phyloP scores from a whole-genome alignment of 2,329 filamentous ascomycete species.

The Ophiostoma fasciatum region DNA sequence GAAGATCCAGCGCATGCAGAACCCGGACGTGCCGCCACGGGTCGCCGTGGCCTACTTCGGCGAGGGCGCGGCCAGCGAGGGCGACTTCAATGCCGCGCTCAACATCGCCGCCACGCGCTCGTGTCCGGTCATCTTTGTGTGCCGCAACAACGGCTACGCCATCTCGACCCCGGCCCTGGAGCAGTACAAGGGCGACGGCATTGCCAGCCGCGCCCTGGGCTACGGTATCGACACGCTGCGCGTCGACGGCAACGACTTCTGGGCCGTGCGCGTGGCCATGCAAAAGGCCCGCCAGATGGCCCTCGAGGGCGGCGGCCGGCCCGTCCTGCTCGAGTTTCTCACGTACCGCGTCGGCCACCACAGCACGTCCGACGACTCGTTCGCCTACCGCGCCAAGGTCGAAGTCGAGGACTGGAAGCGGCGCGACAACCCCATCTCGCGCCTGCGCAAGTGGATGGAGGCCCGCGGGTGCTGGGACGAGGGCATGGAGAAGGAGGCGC shows the following conservation, averaged over 20 bases:
- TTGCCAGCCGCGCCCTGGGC: constrained; percentile 60
- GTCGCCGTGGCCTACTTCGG: constrained; percentile 68
- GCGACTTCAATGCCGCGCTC: constrained; percentile 68
- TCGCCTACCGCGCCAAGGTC: constrained; percentile 82
- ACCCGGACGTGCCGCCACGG: constrained; percentile 43
- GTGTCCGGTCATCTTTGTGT: constrained; percentile 65
- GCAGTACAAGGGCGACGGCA: constrained; percentile 71
- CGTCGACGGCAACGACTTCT: constrained; percentile 71
- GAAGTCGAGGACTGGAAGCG: constrained; percentile 82
- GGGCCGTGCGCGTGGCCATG: constrained; percentile 59
- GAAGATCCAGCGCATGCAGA: constrained; percentile 54
- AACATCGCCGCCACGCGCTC: constrained; percentile 69
- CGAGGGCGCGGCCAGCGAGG: constrained; percentile 67
- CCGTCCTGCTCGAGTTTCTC: constrained; percentile 87
- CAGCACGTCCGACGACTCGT: constrained; percentile 92
- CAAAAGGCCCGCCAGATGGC: constrained; percentile 60
- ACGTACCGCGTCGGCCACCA: constrained; percentile 94
- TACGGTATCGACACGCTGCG: constrained; percentile 77
- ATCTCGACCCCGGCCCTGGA: constrained; percentile 68
- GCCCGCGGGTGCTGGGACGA: constrained; percentile 73
- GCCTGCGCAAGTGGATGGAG: constrained; percentile 57
- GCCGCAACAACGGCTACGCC: constrained; percentile 71
- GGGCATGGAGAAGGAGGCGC: constrained; percentile 48
- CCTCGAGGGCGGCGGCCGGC: constrained; percentile 63
- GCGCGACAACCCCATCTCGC: constrained; percentile 23